Evolutionary conservation across 805 yeast species (phyloP), one percentile per base, ranked within the genome.

Genomic region (Geotrichum ghanense): DNA sequence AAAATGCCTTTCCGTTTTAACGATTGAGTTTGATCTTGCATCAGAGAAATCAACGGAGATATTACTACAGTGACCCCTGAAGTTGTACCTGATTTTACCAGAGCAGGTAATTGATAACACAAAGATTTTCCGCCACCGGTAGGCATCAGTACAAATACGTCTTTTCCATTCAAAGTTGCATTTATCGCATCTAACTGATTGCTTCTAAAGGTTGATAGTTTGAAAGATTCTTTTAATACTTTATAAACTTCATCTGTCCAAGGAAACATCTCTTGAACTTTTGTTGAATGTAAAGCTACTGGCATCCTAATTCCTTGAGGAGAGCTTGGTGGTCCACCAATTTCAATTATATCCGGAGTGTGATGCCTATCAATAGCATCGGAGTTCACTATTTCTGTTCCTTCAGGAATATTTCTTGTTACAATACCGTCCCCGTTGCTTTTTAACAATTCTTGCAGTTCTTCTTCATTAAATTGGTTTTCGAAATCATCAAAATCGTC

Each of bases 81-180:
- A 0, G 95, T 85, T 19, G 62, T 70, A 1, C 96, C 96, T 1
- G 81, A 70, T 39, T 72, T 70, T 1, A 90, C 78, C 41, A 92
- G 69, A 0, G 98, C 96, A 0, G 98, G 97, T 31, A 92, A 70
- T 63, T 92, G 98, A 63, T 89, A 92, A 61, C 98, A 92, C 26
- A 92, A 65, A 0, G 97, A 89, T 60, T 92, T 92, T 44, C 98
- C 98, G 45, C 98, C 98, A 31, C 98, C 98, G 0, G 98, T 92
- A 0, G 98, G 98, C 95, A 92, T 90, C 55, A 92, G 69, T 1
- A 92, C 97, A 66, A 92, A 87, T 0, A 85, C 95, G 62, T 92
- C 98, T 41, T 75, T 73, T 1, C 96, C 95, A 3, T 73, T 41
- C 57, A 24, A 85, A 1, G 74, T 81, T 1, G 95, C 81, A 56